Base-by-base conservation (phyloP, 495 filamentous ascomycete species). In the Diplogelasinospora grovesii region DNA sequence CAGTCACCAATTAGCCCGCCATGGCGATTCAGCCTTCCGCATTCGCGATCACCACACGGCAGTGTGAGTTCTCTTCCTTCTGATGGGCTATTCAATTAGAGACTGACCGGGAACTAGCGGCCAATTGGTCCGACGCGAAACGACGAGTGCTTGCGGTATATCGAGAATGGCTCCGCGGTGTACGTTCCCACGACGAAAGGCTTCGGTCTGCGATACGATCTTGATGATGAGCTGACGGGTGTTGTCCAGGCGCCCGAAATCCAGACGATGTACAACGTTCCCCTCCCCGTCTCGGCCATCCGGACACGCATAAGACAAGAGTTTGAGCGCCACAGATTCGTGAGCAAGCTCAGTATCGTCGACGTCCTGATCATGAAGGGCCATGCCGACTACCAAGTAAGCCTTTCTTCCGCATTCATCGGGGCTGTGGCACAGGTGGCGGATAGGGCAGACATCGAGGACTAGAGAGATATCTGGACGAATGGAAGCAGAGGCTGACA, bases 251-350 rank as follows among this genome's bases (percentile, higher is more conserved):
- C 88, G 37, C 90, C 92, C 23, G 89, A 96, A 61, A 86, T 97
- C 56, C 90, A 95, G 61, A 81, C 79, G 41, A 95, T 95, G 85
- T 98, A 98, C 75, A 82, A 82, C 27, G 71, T 98, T 56, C 85
- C 82, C 60, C 77, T 90, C 53, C 89, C 92, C 38, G 81, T 95
- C 13, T 85, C 92, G 28, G 73, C 75, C 40, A 81, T 97, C 60
- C 86, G 92, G 43, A 90, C 89, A 31, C 94, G 90, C 73, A 82
- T 97, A 57, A 79, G 92, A 54, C 89, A 97, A 66, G 90, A 98
- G 59, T 98, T 98, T 65, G 92, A 98, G 69, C 77, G 88, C 65
- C 83, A 96, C 70, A 74, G 92, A 72, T 95, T 83, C 58, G 89
- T 96, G 33, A 83, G 82, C 58, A 89, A 97, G 68, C 65, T 97